Conservation (phyloP, 345 rosid genomes). For the Eucalyptus dawsonii region DNA sequence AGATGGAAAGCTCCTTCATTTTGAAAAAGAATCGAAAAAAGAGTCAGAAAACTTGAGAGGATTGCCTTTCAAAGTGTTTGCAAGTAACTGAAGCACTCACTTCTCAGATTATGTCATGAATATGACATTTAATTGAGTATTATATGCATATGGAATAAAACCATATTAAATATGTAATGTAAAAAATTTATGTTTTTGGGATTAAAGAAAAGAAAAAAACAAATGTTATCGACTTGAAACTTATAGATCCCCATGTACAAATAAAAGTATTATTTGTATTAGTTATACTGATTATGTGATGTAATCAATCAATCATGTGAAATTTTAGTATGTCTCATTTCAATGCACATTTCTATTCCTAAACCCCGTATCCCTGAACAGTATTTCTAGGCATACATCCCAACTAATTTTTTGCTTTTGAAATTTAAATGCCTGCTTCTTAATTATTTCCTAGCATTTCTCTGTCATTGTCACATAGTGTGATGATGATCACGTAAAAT, state of each 20-base stretch:
- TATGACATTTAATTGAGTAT: background rate
- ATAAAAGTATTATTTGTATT: background rate
- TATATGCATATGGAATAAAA: too few relatives aligned
- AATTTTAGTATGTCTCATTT: background rate
- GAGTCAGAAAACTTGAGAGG: background rate
- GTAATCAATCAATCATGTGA: accelerated
- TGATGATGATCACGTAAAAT: background rate
- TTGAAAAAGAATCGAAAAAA: background rate
- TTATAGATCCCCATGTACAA: background rate
- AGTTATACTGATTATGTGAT: accelerated
- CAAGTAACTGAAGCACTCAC: background rate
- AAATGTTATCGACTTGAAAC: background rate
- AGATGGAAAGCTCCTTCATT: background rate
- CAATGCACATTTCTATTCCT: background rate
- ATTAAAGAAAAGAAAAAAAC: too few relatives aligned
- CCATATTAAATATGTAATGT: background rate
- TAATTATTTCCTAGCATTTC: background rate
- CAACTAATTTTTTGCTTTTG: background rate
- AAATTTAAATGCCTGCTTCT: background rate
- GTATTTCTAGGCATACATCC: background rate
- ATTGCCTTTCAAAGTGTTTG: background rate
- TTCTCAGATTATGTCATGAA: background rate
- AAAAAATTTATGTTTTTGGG: background rate
- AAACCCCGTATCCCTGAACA: background rate
- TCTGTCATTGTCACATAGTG: background rate